phyloP scores from a whole-genome alignment of 768 basidiomycete species.

The Multifurca ochricompacta region DNA sequence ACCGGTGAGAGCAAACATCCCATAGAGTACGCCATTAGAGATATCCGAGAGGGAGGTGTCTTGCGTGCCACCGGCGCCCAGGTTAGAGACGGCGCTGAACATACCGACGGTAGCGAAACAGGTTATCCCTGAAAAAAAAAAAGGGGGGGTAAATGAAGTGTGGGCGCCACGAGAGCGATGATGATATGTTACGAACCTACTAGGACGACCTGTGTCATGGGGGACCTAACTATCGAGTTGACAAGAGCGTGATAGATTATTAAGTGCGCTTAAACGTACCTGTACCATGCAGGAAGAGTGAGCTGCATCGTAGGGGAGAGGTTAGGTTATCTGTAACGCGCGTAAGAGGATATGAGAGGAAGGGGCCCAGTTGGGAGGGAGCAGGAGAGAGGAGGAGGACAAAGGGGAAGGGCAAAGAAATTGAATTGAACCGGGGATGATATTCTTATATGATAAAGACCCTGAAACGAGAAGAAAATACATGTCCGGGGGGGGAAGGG shows the following conservation, averaged over 20 bases:
- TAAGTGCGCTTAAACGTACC: not conserved
- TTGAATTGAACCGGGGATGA: no score
- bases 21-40: conserved; percentile 37
- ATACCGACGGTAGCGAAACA: conserved; percentile 34
- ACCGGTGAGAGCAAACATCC: conserved; percentile 35
- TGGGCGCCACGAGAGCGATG: no score
- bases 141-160: not conserved
- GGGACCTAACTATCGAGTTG: not conserved
- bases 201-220: conserved; percentile 19
- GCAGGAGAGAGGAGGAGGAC: not conserved
- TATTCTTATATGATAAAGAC: not conserved
- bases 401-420: not conserved
- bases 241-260: not conserved
- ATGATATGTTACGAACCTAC: conserved; percentile 10
- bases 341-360: not conserved
- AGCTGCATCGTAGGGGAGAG: not conserved
- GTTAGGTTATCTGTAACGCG: not conserved
- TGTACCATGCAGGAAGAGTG: conserved; percentile 18
- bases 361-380: not conserved
- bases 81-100: conserved; percentile 33
- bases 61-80: conserved; percentile 35
- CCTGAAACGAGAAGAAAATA: not conserved
- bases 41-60: conserved; percentile 34
- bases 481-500: no score
- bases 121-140: conserved; percentile 11